Conservation (phyloP, 768 basidiomycete genomes). For the Gelatoporia subvermispora region DNA sequence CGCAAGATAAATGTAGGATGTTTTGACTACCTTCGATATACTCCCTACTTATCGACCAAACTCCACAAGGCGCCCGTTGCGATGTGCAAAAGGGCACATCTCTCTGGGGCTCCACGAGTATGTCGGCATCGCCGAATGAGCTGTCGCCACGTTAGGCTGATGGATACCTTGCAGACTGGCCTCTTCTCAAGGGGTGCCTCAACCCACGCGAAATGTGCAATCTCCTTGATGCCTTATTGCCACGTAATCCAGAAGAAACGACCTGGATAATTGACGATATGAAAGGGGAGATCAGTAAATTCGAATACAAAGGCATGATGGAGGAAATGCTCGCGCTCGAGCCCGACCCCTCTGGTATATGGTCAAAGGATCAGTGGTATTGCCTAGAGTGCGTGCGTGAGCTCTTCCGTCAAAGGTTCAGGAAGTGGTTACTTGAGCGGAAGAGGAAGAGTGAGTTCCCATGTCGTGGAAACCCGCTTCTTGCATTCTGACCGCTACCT, state of each 20-base stretch:
- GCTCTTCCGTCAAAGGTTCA: conserved; percentile 13
- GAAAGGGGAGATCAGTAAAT: not conserved
- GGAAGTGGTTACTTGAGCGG: conserved; percentile 14
- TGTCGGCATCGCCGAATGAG: conserved; percentile 1
- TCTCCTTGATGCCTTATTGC: conserved; percentile 9
- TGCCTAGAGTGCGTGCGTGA: conserved; percentile 17
- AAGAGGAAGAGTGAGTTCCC: not conserved
- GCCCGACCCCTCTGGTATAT: conserved; percentile 3
- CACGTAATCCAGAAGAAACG: conserved; percentile 6
- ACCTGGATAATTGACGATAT: conserved; percentile 1
- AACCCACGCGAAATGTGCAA: not conserved
- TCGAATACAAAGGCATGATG: not conserved
- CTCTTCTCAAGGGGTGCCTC: conserved; percentile 7
- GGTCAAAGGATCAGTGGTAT: conserved; percentile 23
- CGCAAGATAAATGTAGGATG: conserved; percentile 20
- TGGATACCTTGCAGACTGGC: conserved; percentile 8
- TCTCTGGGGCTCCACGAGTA: conserved; percentile 26
- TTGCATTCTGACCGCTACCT: too few relatives aligned
- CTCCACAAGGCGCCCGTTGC: conserved; percentile 13
- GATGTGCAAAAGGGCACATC: conserved; percentile 6
- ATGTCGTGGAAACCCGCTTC: too few relatives aligned
- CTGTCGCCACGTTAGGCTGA: not conserved
- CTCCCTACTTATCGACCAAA: too few relatives aligned
- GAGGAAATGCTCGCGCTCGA: conserved; percentile 6
- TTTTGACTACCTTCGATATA: not conserved